These are phyloP conservation scores for Pinus albicaulis DNA, from an alignment of 75 land plant genomes.

Conservation along the genomic window DNA sequence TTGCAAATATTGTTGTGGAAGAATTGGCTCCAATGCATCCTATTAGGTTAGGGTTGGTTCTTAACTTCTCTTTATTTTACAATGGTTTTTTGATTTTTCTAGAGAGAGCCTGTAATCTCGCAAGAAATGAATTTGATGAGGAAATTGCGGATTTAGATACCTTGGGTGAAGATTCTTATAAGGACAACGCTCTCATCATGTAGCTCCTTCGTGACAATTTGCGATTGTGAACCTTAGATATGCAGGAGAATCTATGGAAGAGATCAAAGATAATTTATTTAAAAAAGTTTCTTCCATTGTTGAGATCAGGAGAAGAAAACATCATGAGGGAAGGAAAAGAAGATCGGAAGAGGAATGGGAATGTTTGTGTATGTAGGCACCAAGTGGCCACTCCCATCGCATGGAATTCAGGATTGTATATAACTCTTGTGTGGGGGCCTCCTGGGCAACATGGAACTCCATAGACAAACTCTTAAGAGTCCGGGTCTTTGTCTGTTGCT, in stretches of 20 bases:
- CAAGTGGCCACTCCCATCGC: no score
- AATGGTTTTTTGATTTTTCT: constrained; percentile 55
- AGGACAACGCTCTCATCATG: constrained; percentile 53
- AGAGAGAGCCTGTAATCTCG: constrained; percentile 47
- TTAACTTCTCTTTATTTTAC: constrained; percentile 58
- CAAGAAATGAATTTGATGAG: constrained; percentile 76
- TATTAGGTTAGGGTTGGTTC: constrained; percentile 12
- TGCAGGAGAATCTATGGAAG: no score
- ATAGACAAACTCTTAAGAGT: no score
- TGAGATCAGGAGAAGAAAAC: neutral
- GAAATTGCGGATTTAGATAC: constrained; percentile 64
- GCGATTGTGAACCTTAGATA: constrained; percentile 57
- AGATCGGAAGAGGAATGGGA: no score
- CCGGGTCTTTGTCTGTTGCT: no score
- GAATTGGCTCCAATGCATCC: constrained; percentile 42
- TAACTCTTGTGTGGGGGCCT: no score
- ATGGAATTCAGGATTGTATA: no score
- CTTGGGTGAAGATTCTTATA: constrained; percentile 52
- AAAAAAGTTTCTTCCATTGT: neutral
- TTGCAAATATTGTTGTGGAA: constrained; percentile 44
- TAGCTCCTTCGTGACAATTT: constrained; percentile 49
- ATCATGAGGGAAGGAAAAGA: no score
- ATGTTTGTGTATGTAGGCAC: no score
- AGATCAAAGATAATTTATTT: constrained; percentile 10
- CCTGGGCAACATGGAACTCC: no score